These are phyloP conservation scores for Solanum etuberosum DNA, from an alignment of 257 asterid genomes.

Conservation along the genomic window DNA sequence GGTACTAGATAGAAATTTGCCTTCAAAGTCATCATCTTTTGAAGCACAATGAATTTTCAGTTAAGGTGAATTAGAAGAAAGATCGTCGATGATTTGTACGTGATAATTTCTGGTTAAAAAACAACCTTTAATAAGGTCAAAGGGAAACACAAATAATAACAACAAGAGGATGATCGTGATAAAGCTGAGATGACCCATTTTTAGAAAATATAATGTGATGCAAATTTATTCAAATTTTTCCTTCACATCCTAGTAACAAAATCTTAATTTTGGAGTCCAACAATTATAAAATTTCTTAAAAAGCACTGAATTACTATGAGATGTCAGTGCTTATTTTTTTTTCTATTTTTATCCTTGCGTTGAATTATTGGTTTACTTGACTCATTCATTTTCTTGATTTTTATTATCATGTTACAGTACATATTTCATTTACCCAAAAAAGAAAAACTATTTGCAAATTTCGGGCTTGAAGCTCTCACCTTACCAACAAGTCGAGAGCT, in stretches of 20 bases:
- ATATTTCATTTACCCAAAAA: no score
- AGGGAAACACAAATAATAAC: not conserved
- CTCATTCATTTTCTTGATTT: no score
- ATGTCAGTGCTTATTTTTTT: not conserved
- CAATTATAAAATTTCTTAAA: not conserved
- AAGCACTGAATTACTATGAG: not conserved
- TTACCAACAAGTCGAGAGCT: no score
- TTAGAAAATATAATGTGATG: not conserved
- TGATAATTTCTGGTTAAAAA: not conserved
- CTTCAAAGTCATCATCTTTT: not conserved
- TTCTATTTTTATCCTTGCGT: not conserved
- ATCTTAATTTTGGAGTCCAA: no score
- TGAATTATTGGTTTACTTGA: no score
- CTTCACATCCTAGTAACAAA: no score
- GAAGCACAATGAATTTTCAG: not conserved
- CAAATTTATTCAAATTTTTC: not conserved
- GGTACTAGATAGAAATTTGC: not conserved
- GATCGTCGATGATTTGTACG: not conserved
- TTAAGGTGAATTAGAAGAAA: not conserved
- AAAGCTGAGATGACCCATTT: not conserved
- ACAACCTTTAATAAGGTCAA: not conserved
- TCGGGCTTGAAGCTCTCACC: no score
- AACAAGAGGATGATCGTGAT: not conserved
- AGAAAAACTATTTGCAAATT: no score
- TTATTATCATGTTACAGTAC: no score